Base-by-base conservation (phyloP, 805 yeast genomes). In the Pichia paraexigua region DNA sequence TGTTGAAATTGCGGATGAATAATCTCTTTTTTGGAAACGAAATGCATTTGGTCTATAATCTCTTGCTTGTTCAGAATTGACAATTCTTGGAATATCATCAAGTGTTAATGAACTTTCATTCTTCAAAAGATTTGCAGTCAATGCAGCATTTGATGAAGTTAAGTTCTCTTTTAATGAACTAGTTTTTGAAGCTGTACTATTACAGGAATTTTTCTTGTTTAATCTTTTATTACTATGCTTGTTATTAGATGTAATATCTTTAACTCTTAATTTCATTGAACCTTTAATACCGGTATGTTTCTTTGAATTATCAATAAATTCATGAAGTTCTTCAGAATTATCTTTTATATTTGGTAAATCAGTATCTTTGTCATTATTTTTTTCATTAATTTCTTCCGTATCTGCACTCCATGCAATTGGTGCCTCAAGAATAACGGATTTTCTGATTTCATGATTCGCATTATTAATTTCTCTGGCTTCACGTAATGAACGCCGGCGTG, bases 21-120 rank as follows among this genome's bases (percentile, higher is more conserved):
- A 63, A 25, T 60, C 53, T 48, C 69, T 58, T 45, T 80, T 81
- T 62, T 86, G 91, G 67, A 86, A 95, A 53, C 85, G 83, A 69
- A 85, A 91, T 0, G 97, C 96, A 66, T 90, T 90, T 2, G 97
- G 97, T 52, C 96, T 77, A 62, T 87, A 85, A 55, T 88, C 96
- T 56, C 97, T 75, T 0, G 98, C 96, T 66, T 92, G 97, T 61
- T 94, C 97, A 11, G 96, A 92, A 2, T 97, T 96, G 9, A 94
- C 97, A 63, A 94, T 92, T 57, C 98, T 77, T 9, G 98, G 96
- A 60, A 94, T 94, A 67, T 94, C 99, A 67, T 94, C 98, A 59
- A 94, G 76, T 0, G 97, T 92, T 49, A 94, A 76, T 0, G 92
- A 84, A 58, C 86, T 87, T 58, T 92, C 95, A 61, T 82, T 86